Evolutionary conservation across 2,329 filamentous ascomycete species (phyloP).

Genomic region (Penicillium sp.): DNA sequence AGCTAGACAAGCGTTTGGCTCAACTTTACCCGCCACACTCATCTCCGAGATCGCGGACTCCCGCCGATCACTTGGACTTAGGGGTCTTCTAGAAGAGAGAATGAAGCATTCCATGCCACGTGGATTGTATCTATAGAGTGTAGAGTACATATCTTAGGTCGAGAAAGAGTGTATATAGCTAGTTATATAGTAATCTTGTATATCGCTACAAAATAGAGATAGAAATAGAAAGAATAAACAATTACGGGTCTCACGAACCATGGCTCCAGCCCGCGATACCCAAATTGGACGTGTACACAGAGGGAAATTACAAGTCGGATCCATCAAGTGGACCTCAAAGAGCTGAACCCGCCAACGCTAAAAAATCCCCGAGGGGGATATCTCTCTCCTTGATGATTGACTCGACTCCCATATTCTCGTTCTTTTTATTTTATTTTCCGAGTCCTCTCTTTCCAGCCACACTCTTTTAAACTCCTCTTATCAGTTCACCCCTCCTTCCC

Average conservation of each 20-base stretch:
- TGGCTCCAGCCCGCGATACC: slow-evolving; percentile 6
- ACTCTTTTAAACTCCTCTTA: slow-evolving; percentile 1
- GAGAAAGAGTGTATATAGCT: neutral
- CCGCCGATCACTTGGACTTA: slow-evolving; percentile 1
- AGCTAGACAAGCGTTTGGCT: neutral
- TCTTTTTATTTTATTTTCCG: neutral
- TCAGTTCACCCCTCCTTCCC: neutral
- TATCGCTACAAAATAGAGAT: neutral
- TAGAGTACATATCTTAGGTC: too few species aligned
- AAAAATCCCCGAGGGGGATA: neutral
- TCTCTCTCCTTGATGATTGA: neutral
- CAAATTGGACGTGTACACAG: slow-evolving; percentile 5
- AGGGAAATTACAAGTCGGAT: slow-evolving; percentile 19
- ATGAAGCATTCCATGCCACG: neutral
- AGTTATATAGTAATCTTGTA: too few species aligned
- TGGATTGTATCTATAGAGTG: neutral
- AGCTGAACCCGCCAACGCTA: slow-evolving; percentile 19
- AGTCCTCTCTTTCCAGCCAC: neutral
- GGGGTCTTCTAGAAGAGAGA: slow-evolving; percentile 5
- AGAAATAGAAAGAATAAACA: neutral
- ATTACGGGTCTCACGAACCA: neutral
- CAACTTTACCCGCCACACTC: neutral
- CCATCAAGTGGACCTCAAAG: slow-evolving; percentile 13
- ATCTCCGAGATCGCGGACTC: slow-evolving; percentile 4
- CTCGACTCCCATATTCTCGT: neutral